Evolutionary conservation across 176 grass and related monocot genomes (phyloP).

Genomic region (Guadua angustifolia): DNA sequence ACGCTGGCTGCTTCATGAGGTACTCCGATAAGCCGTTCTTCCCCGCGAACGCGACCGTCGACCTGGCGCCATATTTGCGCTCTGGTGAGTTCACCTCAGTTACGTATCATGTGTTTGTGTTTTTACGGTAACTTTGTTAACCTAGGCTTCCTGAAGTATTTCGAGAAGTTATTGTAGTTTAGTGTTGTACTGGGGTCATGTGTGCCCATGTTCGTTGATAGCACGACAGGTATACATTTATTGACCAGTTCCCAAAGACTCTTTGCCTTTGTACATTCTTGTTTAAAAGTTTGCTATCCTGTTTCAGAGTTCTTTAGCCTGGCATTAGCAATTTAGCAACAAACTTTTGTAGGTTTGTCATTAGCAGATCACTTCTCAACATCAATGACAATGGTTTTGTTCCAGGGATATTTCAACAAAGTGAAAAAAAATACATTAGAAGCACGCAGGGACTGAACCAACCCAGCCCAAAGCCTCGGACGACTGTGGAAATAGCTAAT

Average conservation of each 20-base stretch:
- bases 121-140: constrained; percentile 15
- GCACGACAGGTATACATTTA: constrained; percentile 13
- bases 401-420: constrained; percentile 3
- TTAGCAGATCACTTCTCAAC: not conserved
- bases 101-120: not conserved
- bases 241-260: not conserved
- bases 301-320: not conserved
- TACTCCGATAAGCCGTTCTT: too few relatives aligned
- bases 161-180: not conserved
- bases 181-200: not conserved
- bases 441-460: too few relatives aligned
- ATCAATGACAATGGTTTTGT: not conserved
- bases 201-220: not conserved
- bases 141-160: not conserved
- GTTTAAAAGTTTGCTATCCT: not conserved
- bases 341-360: not conserved
- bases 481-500: too few relatives aligned
- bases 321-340: not conserved
- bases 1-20: too few relatives aligned
- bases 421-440: not conserved
- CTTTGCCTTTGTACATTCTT: not conserved
- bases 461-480: too few relatives aligned
- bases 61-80: constrained; percentile 61
- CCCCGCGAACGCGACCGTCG: constrained; percentile 39
- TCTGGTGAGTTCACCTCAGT: constrained; percentile 57